These are phyloP conservation scores for Stenocarpella maydis DNA, from an alignment of 2,329 filamentous ascomycete genomes.

Conservation along the genomic window DNA sequence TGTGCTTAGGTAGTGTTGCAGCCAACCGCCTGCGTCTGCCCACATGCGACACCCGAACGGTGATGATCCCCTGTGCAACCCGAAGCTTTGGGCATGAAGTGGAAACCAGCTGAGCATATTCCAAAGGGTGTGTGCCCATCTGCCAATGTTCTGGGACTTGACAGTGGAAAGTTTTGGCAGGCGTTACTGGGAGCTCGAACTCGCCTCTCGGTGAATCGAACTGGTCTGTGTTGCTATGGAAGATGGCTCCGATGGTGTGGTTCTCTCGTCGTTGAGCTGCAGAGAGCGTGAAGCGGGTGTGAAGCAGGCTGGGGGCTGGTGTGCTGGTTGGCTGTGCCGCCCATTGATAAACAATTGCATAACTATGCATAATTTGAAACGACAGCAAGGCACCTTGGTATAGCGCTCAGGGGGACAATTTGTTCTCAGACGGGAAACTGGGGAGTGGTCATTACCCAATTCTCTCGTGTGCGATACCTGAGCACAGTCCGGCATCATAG, in stretches of 20 bases:
- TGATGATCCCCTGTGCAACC: no score
- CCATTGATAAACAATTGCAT: not conserved
- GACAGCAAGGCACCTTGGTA: slow-evolving; percentile 15
- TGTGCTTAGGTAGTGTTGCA: no score
- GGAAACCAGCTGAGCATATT: no score
- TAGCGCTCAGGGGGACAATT: slow-evolving; percentile 25
- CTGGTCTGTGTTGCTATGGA: no score
- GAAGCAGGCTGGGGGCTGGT: not conserved
- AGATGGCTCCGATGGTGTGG: not conserved
- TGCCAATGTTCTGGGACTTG: not conserved
- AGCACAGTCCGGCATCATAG: slow-evolving; percentile 19
- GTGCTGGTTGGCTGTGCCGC: not conserved
- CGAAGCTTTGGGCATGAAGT: no score
- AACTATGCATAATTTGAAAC: not conserved
- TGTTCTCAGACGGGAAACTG: slow-evolving; percentile 19
- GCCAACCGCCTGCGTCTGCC: no score
- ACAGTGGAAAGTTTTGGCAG: not conserved
- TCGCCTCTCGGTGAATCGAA: not conserved
- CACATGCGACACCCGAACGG: no score
- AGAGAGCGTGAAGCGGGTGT: not conserved
- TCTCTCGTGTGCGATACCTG: slow-evolving; percentile 25
- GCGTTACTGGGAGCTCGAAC: no score
- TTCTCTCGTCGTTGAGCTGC: not conserved
- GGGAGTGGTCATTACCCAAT: slow-evolving; percentile 25
- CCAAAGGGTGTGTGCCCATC: not conserved